Base-by-base conservation (phyloP, 371 early-diverging fungal species). In the Actinomortierella ambigua region DNA sequence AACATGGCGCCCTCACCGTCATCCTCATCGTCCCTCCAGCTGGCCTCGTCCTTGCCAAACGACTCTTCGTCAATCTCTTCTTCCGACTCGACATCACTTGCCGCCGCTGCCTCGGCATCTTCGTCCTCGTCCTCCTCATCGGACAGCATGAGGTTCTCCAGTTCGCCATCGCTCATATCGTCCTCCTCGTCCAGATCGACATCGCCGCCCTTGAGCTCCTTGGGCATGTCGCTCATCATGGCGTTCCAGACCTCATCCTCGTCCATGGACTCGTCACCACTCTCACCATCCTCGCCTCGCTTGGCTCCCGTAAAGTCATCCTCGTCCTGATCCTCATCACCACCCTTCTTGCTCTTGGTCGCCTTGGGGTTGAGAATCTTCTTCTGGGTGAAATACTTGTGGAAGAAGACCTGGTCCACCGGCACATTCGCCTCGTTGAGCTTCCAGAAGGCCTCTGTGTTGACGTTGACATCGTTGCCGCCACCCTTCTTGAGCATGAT, bases 351-450 rank as follows among this genome's bases (percentile, higher is more conserved):
- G 50, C 54, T 68, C 55, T 76, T 77, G 48, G 66, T 66, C 44
- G 80, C 82, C 63, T 81, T 82, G 61, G 57, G 50, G 62, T 67
- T 63, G 26, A 61, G 65, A 46, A 44, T 65, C 77, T 69, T 85
- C 82, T 65, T 87, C 75, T 71, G 81, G 18, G 81, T 82, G 73
- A 93, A 93, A 71, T 88, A 94, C 57, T 86, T 89, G 76, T 92
- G 89, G 85, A 94, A 97, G 78, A 96, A 95, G 57, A 81, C 57
- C 69, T 90, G 87, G 55, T 90, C 89, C 0, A 82, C 89, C 4
- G 86, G 83, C 1, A 89, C 80, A 56, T 87, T 78, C 14, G 82
- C 79, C 26, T 76, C 75, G 50, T 84, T 79, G 77, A 78, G 80
- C 43, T 80, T 65, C 81, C 84, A 82, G 65, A 90, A 89, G 17